Evolutionary conservation across 179 eudicot species (phyloP).

Genomic region (Spergularia azorica): DNA sequence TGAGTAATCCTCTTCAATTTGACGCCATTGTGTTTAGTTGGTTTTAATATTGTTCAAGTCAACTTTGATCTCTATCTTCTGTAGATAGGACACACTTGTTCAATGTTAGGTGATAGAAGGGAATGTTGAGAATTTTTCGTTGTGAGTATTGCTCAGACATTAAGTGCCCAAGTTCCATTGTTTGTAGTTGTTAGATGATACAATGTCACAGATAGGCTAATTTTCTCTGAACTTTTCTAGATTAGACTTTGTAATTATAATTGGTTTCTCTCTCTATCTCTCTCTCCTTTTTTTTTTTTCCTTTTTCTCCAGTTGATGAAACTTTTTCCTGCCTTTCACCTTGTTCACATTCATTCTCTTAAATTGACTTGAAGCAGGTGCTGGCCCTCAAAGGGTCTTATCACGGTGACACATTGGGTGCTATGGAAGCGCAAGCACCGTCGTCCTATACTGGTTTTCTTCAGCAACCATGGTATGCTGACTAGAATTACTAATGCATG

Average conservation of each 20-base stretch:
- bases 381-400: conserved; percentile 92
- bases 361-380: conserved; percentile 48
- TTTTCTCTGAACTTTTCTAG: no score
- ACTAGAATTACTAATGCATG: not conserved
- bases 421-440: conserved; percentile 99
- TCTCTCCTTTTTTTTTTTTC: not conserved
- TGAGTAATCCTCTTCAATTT: conserved; percentile 26
- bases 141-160: no score
- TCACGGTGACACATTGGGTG: conserved; percentile 99
- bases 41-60: not conserved
- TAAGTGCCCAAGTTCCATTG: no score
- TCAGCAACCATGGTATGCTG: conserved; percentile 93
- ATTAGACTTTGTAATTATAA: not conserved
- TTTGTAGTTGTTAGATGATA: no score
- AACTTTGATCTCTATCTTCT: not conserved
- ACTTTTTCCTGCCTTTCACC: not conserved
- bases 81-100: not conserved
- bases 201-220: no score
- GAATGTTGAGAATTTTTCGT: not conserved
- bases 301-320: not conserved
- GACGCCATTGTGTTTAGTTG: not conserved
- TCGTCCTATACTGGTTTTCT: conserved; percentile 86
- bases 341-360: conserved; percentile 5
- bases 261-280: not conserved
- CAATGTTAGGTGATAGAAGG: not conserved